Base-by-base conservation (phyloP, 202 grass and related monocot species). In the Bolboschoenoplectus hybrid region DNA sequence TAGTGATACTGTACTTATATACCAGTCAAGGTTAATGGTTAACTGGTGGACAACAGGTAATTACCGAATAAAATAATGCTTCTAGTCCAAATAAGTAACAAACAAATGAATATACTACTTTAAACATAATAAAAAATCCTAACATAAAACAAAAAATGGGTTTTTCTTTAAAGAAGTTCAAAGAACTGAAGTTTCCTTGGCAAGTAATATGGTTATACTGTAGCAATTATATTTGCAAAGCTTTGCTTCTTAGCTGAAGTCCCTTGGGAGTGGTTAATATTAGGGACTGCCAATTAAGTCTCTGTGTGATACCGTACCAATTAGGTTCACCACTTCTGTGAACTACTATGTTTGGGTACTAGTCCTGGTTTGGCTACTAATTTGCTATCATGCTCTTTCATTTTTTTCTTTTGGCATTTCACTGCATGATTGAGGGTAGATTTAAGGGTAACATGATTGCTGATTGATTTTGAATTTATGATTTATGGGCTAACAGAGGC, bases 171-270 rank as follows among this genome's bases (percentile, higher is more conserved):
- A 40, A 67, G 40, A 67, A 16, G 64, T 67, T 39, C 2, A 39
- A 67, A 2, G 12, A 67, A 13, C 12, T 36, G 64, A 16, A 6
- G 2, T 40, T 67, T 67, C 64, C 36, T 67, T 16, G 11, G 35
- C 5, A 13, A 67, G 64, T 67, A 16, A 5, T 67, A 6, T 40
- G 36, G 35, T 14, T 67, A 67, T 67, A 40, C 35, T 14, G 3
- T 36, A 5, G 3, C 4, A 40, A 16, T 68, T 68, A 41, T 68
- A 43, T 40, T 41, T 68, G 34, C 12, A 41, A 6, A 20, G 6
- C 5, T 43, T 68, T 68, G 66, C 12, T 68, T 68, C 34, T 41
- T 68, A 68, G 36, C 36, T 43, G 66, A 68, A 43, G 66, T 72
- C 41, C 41, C 6, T 46, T 20, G 16, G 68, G 7, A 47, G 17